Evolutionary conservation across 768 basidiomycete genomes (phyloP).

Genomic region (Asterophora lycoperdoides): DNA sequence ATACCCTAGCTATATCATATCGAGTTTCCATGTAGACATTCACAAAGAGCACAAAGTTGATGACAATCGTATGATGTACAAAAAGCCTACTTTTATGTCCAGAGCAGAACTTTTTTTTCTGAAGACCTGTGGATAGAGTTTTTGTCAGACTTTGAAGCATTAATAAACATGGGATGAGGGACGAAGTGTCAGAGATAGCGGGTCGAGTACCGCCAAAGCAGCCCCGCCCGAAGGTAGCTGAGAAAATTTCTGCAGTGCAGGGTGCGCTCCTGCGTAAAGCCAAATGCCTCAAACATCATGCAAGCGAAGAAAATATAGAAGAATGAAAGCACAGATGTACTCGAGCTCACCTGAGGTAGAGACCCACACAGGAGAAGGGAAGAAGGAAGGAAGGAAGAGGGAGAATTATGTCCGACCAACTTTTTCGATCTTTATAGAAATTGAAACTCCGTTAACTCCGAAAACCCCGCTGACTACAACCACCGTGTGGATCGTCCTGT

Average conservation of each 20-base stretch:
- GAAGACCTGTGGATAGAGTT: background rate
- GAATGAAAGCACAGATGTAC: slow-evolving; percentile 5
- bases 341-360: slow-evolving; percentile 27
- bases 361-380: too few species aligned
- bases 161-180: background rate
- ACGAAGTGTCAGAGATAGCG: slow-evolving; percentile 38
- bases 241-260: slow-evolving; percentile 83
- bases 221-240: slow-evolving; percentile 82
- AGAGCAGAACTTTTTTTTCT: too few species aligned
- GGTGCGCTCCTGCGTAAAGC: slow-evolving; percentile 70
- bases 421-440: slow-evolving; percentile 15
- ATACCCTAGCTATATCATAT: too few species aligned
- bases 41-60: too few species aligned
- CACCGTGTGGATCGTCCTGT: slow-evolving; percentile 5
- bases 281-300: slow-evolving; percentile 94
- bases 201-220: slow-evolving; percentile 40
- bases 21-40: too few species aligned
- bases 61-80: too few species aligned
- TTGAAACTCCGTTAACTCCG: slow-evolving; percentile 33
- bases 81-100: too few species aligned
- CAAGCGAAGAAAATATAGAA: background rate
- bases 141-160: background rate
- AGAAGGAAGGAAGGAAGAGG: background rate
- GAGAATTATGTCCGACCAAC: background rate
- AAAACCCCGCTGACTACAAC: slow-evolving; percentile 16